phyloP scores from a whole-genome alignment of 371 early-diverging fungal species.

The Lichtheimia corymbifera region DNA sequence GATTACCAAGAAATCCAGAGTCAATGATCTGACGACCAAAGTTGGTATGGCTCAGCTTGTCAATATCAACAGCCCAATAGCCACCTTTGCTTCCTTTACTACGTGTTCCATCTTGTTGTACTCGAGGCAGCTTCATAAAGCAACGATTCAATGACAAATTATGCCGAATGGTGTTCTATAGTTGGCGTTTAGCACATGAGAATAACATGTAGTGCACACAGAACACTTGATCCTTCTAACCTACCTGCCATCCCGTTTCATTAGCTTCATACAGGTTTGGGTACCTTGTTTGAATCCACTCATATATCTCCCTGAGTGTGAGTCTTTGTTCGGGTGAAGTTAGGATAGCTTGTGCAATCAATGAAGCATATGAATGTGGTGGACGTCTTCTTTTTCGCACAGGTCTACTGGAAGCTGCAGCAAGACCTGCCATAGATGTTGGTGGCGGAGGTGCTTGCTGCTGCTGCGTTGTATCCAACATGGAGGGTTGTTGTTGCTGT shows the following conservation, averaged over 20 bases:
- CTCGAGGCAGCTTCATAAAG: constrained; percentile 71
- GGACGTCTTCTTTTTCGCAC: constrained; percentile 56
- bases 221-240: background rate
- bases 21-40: constrained; percentile 47
- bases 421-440: too few species aligned
- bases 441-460: background rate
- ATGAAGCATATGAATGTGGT: constrained; percentile 71
- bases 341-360: constrained; percentile 74
- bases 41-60: constrained; percentile 39
- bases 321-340: constrained; percentile 55
- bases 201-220: background rate
- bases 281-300: constrained; percentile 66
- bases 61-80: constrained; percentile 64
- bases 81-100: constrained; percentile 53
- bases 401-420: too few species aligned
- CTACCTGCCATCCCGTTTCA: constrained; percentile 70
- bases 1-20: constrained; percentile 35
- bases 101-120: constrained; percentile 27
- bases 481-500: background rate
- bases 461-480: background rate
- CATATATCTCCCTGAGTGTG: constrained; percentile 72
- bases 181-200: constrained; percentile 35
- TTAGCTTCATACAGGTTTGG: constrained; percentile 67
- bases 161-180: constrained; percentile 63
- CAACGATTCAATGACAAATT: constrained; percentile 78